Evolutionary conservation across 192 early-diverging fungal species (phyloP).

Genomic region (Backusella macrospora): DNA sequence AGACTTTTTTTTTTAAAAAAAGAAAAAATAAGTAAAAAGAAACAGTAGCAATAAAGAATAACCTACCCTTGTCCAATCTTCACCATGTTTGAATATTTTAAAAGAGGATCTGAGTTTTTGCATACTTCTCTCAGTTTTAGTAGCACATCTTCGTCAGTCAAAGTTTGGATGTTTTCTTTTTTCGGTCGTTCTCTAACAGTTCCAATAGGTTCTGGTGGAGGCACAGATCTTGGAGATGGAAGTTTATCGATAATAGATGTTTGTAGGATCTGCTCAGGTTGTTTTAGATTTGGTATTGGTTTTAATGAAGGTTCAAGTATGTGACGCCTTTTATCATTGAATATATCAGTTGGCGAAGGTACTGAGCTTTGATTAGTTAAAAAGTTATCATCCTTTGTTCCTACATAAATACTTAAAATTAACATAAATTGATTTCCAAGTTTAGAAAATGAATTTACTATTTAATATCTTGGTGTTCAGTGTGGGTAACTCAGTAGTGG

Average conservation of each 20-base stretch:
- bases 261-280: neutral
- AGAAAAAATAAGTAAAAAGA: neutral
- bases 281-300: neutral
- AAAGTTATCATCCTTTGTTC: neutral
- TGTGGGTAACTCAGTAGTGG: constrained; percentile 9
- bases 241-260: neutral
- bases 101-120: constrained; percentile 84
- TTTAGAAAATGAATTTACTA: constrained; percentile 8
- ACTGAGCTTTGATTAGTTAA: neutral
- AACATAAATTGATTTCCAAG: constrained; percentile 11
- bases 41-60: neutral
- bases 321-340: neutral
- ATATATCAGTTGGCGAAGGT: neutral
- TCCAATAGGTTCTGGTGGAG: constrained; percentile 18
- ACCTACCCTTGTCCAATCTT: constrained; percentile 49
- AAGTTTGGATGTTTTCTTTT: constrained; percentile 25
- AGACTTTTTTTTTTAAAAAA: neutral
- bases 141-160: constrained; percentile 74
- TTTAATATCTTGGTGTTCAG: constrained; percentile 12
- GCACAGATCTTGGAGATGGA: constrained; percentile 5
- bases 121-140: constrained; percentile 82
- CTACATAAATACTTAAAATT: neutral
- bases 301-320: neutral
- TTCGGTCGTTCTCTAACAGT: constrained; percentile 29
- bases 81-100: constrained; percentile 50